A percentile compares a stretch with the other conserved stretches of the same genome.
Evolutionary conservation across 2,329 filamentous ascomycete species (phyloP).

Genomic region (Cyanodermella asteris): DNA sequence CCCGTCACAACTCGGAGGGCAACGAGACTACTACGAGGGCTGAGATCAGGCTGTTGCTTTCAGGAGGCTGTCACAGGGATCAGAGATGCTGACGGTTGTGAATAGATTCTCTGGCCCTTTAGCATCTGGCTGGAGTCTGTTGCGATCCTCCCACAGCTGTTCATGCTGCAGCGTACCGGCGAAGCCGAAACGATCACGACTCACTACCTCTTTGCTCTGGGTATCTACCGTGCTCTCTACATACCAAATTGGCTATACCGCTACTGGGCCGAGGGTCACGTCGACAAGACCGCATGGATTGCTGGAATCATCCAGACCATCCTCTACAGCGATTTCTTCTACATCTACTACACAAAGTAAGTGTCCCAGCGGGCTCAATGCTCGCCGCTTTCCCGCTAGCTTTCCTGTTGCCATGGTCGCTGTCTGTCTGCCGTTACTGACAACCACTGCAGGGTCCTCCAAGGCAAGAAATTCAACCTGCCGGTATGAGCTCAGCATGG

Average conservation of each 20-base stretch:
- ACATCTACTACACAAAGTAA: slow-evolving; percentile 94
- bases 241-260: slow-evolving; percentile 98
- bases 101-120: slow-evolving; percentile 81
- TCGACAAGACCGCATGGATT: slow-evolving; percentile 69
- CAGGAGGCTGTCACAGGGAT: too few species aligned
- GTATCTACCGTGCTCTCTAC: slow-evolving; percentile 77
- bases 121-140: slow-evolving; percentile 96
- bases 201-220: slow-evolving; percentile 88
- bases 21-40: too few species aligned
- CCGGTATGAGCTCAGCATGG: slow-evolving; percentile 61
- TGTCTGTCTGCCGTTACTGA: slow-evolving; percentile 1
- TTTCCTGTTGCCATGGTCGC: neutral
- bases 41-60: too few species aligned
- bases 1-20: too few species aligned
- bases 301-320: slow-evolving; percentile 86
- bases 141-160: slow-evolving; percentile 88
- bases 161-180: slow-evolving; percentile 93
- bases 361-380: slow-evolving; percentile 11
- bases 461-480: slow-evolving; percentile 72
- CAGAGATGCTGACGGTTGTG: too few species aligned
- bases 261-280: slow-evolving; percentile 58
- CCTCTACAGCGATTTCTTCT: slow-evolving; percentile 98
- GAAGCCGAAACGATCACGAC: slow-evolving; percentile 99
- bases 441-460: slow-evolving; percentile 37
- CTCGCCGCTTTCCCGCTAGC: neutral